Base-by-base conservation (phyloP, 2,329 filamentous ascomycete species). In the Hypoxylon sp. region DNA sequence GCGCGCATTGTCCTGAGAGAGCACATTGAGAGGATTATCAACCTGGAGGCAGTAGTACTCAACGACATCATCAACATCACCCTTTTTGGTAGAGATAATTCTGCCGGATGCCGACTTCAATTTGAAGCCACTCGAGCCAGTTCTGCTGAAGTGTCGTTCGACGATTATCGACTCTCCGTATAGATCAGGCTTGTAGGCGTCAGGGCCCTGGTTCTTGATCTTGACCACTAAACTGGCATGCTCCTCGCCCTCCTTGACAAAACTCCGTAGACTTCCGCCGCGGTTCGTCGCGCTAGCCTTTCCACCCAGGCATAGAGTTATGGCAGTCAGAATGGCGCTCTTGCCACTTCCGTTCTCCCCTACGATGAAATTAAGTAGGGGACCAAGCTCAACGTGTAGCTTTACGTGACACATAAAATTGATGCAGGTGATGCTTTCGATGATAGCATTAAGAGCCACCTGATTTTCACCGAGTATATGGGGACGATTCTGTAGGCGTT, bases 331-430 rank as follows among this genome's bases (percentile, higher is more conserved):
- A 12, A 98, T 91, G 2, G 96, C 96, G 77, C 96, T 99, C 82
- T 99, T 99, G 34, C 96, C 96, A 76, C 95, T 98, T 30, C 96
- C 96, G 76, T 99, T 99, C 78, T 97, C 94, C 14, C 96, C 96
- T 59, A 97, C 94, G 67, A 99, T 94, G 79, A 99, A 99, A 79
- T 99, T 99, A 78, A 99, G 96, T 37, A 97, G 83, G 0, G 96
- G 96, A 0, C 96, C 96, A n/a, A 99, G 84, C 61, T 91, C 87
- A 64, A 97, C 91, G 45, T 91, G 88, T 16, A 98, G 85, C 59
- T 90, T 89, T 46, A 89, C 84, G 77, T 99, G 96, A 74, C 95
- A 98, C 96, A 98, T 98, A 79, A 98, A 98, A 77, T 97, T 97
- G 72, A 89, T 87, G 77, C 94, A 96, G 37, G 89, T 91, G 59